Base-by-base conservation (phyloP, 768 basidiomycete genomes). In the Epithele typhae region DNA sequence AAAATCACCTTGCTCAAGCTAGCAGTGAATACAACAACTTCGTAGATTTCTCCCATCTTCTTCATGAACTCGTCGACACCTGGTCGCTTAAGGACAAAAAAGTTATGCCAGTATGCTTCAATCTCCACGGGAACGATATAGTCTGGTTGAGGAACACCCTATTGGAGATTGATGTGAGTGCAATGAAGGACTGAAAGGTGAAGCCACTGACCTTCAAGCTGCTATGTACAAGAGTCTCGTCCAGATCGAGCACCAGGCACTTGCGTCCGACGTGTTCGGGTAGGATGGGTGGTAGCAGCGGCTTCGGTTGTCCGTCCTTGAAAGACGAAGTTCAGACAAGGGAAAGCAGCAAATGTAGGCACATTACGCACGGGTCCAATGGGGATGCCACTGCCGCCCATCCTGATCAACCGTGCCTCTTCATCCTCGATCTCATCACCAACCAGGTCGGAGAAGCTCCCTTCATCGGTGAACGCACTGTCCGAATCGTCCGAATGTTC, bases 71-170 rank as follows among this genome's bases (percentile, higher is more conserved):
- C 86, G 64, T 99, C 96, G 14, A 99, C 96, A 14, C 96, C 96
- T 8, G 96, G 96, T 41, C 96, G 86, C 68, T 98, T 98, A 68
- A 98, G 90, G 40, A 98, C 96, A 68, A 98, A 97, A 55, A 98
- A 93, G 61, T 99, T 97, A 65, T 99, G 96, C 79, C 87, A 90
- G 62, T 96, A 89, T 55, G 90, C 93, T 63, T 99, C 96, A 53
- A 99, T 99, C 68, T 98, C 96, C 21, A 99, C 96, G 4, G 96
- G 96, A 3, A 99, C 95, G 53, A 98, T 91, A 66, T 92, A 99
- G 71, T 99, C 96, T 24, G 95, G 93, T 59, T 92, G 88, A 54
- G 76, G 77, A 49, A 98, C 91, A 45, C 93, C 89, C 94, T 98
- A 62, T 12, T 50, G 6, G 18, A 22, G 21, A 25, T 23, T n/a